Evolutionary conservation across 148 eudicot genomes (phyloP).

Genomic region (Fagopyrum esculentum): DNA sequence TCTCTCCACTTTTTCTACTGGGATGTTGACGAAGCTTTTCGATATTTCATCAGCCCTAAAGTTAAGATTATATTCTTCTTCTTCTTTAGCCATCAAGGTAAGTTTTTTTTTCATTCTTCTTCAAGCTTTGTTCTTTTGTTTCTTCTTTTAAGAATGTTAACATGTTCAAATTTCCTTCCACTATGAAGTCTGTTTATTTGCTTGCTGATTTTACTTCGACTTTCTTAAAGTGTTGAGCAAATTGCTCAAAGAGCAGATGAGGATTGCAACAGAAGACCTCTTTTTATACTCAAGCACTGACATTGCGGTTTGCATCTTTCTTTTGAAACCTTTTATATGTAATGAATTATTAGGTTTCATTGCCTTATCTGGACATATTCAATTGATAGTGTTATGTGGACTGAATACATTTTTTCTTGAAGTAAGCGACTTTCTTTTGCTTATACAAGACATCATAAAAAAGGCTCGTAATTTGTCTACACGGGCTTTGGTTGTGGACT

Average conservation of each 20-base stretch:
- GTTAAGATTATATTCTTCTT: too few relatives aligned
- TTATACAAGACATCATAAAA: conserved; percentile 60
- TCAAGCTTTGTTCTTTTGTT: too few relatives aligned
- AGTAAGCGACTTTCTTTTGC: background rate
- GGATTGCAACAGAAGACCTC: conserved; percentile 60
- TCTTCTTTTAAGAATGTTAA: too few relatives aligned
- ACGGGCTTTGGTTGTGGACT: conserved; percentile 78
- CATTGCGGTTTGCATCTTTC: conserved; percentile 51
- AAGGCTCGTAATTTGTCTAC: conserved; percentile 56
- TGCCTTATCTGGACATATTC: background rate
- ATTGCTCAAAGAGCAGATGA: conserved; percentile 89
- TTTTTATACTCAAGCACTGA: conserved; percentile 84
- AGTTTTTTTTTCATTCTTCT: too few relatives aligned
- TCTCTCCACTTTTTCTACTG: too few relatives aligned
- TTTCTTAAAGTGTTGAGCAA: conserved; percentile 85
- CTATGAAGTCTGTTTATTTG: background rate
- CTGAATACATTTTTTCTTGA: background rate
- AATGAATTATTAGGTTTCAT: background rate
- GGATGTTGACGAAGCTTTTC: too few relatives aligned
- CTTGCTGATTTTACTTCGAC: background rate
- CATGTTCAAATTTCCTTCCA: background rate
- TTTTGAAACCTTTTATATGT: background rate
- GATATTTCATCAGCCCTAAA: too few relatives aligned
- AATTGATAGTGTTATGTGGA: background rate
- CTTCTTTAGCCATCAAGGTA: too few relatives aligned